phyloP scores from a whole-genome alignment of 2,329 filamentous ascomycete genomes.

The Penicillium sp. region DNA sequence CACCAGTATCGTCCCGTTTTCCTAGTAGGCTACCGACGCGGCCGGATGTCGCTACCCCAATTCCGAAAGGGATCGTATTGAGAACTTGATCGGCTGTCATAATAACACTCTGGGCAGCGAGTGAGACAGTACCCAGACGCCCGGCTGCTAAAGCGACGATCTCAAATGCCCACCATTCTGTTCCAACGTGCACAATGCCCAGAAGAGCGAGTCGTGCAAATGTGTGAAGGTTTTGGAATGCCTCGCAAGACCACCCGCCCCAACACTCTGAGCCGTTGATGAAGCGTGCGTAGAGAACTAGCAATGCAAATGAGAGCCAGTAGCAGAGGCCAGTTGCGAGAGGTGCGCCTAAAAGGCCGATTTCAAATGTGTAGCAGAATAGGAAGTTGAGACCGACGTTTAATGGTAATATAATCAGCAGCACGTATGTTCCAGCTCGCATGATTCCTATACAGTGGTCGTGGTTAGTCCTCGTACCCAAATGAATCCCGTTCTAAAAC shows the following conservation, averaged over 20 bases:
- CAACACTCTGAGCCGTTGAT: conserved; percentile 66
- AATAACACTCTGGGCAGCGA: conserved; percentile 78
- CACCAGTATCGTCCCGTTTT: conserved; percentile 55
- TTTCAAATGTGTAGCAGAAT: conserved; percentile 61
- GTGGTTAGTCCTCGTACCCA: neutral
- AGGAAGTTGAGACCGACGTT: conserved; percentile 54
- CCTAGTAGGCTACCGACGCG: conserved; percentile 74
- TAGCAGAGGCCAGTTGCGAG: conserved; percentile 76
- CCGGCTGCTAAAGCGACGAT: conserved; percentile 78
- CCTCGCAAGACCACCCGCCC: conserved; percentile 61
- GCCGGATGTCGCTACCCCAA: conserved; percentile 70
- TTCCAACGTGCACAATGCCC: conserved; percentile 74
- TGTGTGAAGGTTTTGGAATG: conserved; percentile 57
- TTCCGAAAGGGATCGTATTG: conserved; percentile 76
- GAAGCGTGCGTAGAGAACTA: conserved; percentile 64
- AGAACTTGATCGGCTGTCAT: conserved; percentile 83
- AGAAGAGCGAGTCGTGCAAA: conserved; percentile 68
- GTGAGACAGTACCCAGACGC: conserved; percentile 64
- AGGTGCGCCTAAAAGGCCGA: conserved; percentile 70
- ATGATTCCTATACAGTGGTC: conserved; percentile 44
- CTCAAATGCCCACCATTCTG: conserved; percentile 92
- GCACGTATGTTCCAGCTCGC: conserved; percentile 55
- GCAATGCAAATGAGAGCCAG: conserved; percentile 70
- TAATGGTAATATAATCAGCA: conserved; percentile 53
- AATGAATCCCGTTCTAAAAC: neutral